Base-by-base conservation (phyloP, 164 flowering plant genomes). In the Aristolochia contorta region DNA sequence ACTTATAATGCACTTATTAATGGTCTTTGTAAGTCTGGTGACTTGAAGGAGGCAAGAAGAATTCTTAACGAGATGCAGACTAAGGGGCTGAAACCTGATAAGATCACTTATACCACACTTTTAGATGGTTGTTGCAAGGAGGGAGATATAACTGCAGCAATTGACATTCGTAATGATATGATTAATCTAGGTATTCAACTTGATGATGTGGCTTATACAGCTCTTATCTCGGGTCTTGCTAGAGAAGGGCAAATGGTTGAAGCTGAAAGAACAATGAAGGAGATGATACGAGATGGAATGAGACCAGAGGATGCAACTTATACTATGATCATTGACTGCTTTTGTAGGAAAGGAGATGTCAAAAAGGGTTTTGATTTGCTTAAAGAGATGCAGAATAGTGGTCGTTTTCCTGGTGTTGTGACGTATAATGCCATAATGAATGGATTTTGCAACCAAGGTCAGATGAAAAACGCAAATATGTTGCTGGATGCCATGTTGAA, bases 341-440 rank as follows among this genome's bases (percentile, higher is more conserved):
- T 75, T 54, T 89, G 93, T 62, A 81, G 76, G 74, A 78, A 63
- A 25, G 94, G 91, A 12, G 86, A 86, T 63, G 75, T 78, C 12
- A 77, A 74, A 65, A 82, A 53, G 73, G 91, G 86, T 19, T 79
- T 79, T 48, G 77, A 75, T 67, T 71, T 86, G 75, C 81, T 89
- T 14, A 79, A 74, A 68, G 91, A 80, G 71, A 78, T 86, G 89
- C 84, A 72, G 67, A 69, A 65, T 9, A 76, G 65, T 71, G 91
- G 86, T 12, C 71, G 58, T 64, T 55, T 60, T 1, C 89, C 88
- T 0, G 60, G 79, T 27, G 80, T 86, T 61, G 78, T 79, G 16
- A 82, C 91, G 12, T 86, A 83, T 66, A 89, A 86, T 66, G 89
- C 74, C 62, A 78, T 89, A 19, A 72, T 89, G 82, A 79, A 84